Evolutionary conservation across 306 rosid genomes (phyloP), one percentile per base, ranked within the genome.

Genomic region (Dalbergia cultrata): DNA sequence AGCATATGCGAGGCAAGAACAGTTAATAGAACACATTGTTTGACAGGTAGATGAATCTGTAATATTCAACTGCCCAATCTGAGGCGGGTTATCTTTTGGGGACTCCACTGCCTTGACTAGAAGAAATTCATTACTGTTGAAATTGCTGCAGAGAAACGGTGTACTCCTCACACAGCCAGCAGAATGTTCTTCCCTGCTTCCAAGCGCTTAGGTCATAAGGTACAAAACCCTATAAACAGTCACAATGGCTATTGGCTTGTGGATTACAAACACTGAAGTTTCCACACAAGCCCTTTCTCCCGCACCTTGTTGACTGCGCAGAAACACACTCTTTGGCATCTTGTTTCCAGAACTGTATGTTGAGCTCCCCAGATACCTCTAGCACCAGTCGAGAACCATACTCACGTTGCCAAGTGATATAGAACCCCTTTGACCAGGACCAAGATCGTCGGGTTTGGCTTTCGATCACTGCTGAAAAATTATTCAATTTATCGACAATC

Each of bases 231-330:
- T 11, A 1, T 35, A 62, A 6, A 17, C 80, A 75, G 31, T 49
- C 80, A 17, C 71, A 75, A 1, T 71, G 62, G 3, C 31, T 4
- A 5, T 0, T 3, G 71, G 62, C 35, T 62, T 60, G 70, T 0
- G 79, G 79, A 14, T 43, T 60, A 18, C 79, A 74, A 26, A 74
- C 62, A 26, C 79, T 7, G 17, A 74, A 74, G n/a, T 60, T 43
- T 16, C 79, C 60, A 6, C 79, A 33, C 7, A 62, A 62, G 12
- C 49, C 47, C 3, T 3, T 9, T 71, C 0, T 31, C 3, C 63
- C n/a, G 13, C 76, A 71, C 49, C 9, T 70, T 4, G 62, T 26
- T 50, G 75, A 70, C 75, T 50, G 8, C n/a, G n/a, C n/a, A n/a
- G n/a, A n/a, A n/a, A n/a, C n/a, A n/a, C n/a, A n/a, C n/a, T n/a